Evolutionary conservation across 495 filamentous ascomycete genomes (phyloP).

Genomic region (Podospora appendiculata): DNA sequence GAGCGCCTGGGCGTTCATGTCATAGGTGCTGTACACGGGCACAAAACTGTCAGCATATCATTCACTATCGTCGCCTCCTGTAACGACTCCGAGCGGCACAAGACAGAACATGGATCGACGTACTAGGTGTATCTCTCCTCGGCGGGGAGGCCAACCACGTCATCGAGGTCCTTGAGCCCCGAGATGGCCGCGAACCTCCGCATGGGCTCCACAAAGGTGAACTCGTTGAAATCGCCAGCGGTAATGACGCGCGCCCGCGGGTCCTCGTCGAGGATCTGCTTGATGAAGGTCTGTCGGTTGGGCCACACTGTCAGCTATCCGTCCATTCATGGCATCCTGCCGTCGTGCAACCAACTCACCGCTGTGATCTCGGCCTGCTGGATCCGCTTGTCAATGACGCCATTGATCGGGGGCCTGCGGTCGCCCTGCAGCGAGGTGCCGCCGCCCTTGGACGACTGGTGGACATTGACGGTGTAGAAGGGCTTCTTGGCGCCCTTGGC

Average conservation of each 20-base stretch:
- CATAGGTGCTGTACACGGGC: slow-evolving; percentile 16
- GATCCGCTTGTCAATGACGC: slow-evolving; percentile 38
- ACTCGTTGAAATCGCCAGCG: slow-evolving; percentile 59
- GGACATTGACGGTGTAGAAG: slow-evolving; percentile 57
- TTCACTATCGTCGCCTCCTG: background rate
- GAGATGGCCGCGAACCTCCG: slow-evolving; percentile 32
- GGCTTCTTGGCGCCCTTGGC: slow-evolving; percentile 28
- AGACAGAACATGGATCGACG: background rate
- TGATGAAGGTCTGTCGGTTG: slow-evolving; percentile 20
- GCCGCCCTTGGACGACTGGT: slow-evolving; percentile 50
- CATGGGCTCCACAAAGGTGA: slow-evolving; percentile 45
- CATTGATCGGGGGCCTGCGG: slow-evolving; percentile 52
- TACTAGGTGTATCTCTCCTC: slow-evolving; percentile 54
- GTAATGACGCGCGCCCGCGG: slow-evolving; percentile 36
- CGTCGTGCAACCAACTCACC: slow-evolving; percentile 22
- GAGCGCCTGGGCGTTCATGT: slow-evolving; percentile 41
- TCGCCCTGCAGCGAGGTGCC: slow-evolving; percentile 49
- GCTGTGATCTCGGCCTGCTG: slow-evolving; percentile 42
- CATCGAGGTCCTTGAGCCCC: slow-evolving; percentile 47
- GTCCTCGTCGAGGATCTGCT: slow-evolving; percentile 35
- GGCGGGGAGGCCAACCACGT: slow-evolving; percentile 29
- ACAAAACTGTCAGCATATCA: slow-evolving; percentile 2
- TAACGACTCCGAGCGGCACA: background rate
- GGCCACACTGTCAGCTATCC: background rate
- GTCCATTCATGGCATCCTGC: background rate